phyloP scores from a whole-genome alignment of 2,329 filamentous ascomycete species.

The Leptodontidium sp. region DNA sequence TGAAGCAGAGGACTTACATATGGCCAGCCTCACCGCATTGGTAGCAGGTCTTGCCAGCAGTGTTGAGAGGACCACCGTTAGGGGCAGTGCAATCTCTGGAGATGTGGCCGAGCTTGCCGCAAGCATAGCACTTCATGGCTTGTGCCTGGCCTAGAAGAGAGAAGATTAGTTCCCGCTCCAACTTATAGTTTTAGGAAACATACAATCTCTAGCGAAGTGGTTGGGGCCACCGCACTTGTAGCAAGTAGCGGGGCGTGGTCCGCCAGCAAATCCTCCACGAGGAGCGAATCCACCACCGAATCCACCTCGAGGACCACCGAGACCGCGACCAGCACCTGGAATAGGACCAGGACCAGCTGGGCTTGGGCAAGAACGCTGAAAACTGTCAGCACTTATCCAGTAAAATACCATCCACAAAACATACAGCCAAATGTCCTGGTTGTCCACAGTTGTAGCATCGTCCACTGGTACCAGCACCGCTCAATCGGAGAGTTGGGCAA shows the following conservation, averaged over 20 bases:
- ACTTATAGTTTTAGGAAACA: neutral
- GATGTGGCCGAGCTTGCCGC: constrained; percentile 68
- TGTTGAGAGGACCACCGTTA: constrained; percentile 94
- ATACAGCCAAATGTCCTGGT: constrained; percentile 87
- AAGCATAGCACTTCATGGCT: constrained; percentile 83
- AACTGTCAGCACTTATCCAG: constrained; percentile 34
- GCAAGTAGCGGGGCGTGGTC: constrained; percentile 73
- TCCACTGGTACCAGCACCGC: constrained; percentile 80
- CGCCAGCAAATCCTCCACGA: constrained; percentile 79
- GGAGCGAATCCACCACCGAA: constrained; percentile 68
- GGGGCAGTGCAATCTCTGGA: constrained; percentile 90
- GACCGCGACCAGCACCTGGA: constrained; percentile 67
- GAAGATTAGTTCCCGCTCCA: constrained; percentile 13
- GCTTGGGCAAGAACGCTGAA: constrained; percentile 81
- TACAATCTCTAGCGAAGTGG: constrained; percentile 95
- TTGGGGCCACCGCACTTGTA: constrained; percentile 88
- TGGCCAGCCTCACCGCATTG: constrained; percentile 95
- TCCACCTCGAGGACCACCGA: constrained; percentile 74
- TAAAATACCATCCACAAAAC: constrained; percentile 46
- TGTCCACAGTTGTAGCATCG: constrained; percentile 98
- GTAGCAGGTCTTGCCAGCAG: constrained; percentile 98
- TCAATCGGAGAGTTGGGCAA: constrained; percentile 94
- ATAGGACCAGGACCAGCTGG: constrained; percentile 63
- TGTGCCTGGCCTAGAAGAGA: constrained; percentile 69
- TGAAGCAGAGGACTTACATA: constrained; percentile 68